phyloP scores from a whole-genome alignment of 345 rosid species.

The Moricandia arvensis region DNA sequence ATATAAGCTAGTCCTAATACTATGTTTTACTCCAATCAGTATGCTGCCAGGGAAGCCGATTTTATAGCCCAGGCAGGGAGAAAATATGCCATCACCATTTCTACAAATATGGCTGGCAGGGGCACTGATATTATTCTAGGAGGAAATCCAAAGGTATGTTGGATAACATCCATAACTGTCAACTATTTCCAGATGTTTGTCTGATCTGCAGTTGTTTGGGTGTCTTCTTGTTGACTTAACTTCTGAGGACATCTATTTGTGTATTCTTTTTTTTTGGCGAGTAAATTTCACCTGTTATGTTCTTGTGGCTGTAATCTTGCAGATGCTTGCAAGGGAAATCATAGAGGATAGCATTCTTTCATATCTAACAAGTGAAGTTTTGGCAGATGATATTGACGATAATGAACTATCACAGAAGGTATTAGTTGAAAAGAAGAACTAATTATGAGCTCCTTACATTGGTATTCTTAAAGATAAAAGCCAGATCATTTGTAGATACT shows the following conservation, averaged over 20 bases:
- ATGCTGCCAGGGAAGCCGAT: conserved; percentile 97
- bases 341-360: conserved; percentile 76
- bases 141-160: conserved; percentile 86
- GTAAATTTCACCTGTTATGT: conserved; percentile 3
- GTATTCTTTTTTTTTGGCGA: neutral
- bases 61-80: conserved; percentile 92
- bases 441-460: conserved; percentile 2
- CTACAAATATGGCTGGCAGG: conserved; percentile 99
- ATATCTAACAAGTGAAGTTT: conserved; percentile 63
- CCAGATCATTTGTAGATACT: conserved; percentile 4
- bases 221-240: conserved; percentile 7
- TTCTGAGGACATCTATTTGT: conserved; percentile 19
- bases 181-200: neutral
- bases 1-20: conserved; percentile 1
- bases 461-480: neutral
- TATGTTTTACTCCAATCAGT: conserved; percentile 44
- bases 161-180: neutral
- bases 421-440: conserved; percentile 5
- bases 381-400: conserved; percentile 48
- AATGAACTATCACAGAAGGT: conserved; percentile 58
- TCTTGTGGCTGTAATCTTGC: conserved; percentile 28
- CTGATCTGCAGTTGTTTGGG: conserved; percentile 5
- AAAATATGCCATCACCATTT: conserved; percentile 87
- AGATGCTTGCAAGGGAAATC: conserved; percentile 91
- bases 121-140: conserved; percentile 97